A percentile compares a stretch with the other conserved stretches of the same genome.
phyloP scores from a whole-genome alignment of 345 rosid genomes.

The Aurinia saxatilis region DNA sequence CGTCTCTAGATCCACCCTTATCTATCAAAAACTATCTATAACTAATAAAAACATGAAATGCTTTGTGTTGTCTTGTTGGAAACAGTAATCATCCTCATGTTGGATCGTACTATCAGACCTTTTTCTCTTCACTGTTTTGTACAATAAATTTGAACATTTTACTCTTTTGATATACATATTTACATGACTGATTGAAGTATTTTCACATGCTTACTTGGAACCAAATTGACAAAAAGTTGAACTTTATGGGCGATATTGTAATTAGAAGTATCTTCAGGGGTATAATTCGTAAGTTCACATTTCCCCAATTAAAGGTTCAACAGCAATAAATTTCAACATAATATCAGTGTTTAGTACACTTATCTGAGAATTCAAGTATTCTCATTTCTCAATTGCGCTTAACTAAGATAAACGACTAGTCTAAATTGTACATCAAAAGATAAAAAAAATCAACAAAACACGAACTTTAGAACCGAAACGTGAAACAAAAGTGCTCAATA shows the following conservation, averaged over 20 bases:
- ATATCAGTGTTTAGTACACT: too few species aligned
- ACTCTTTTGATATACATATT: too few species aligned
- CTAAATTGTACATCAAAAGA: not conserved
- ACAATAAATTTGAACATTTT: conserved; percentile 1
- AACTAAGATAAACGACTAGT: too few species aligned
- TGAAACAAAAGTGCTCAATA: not conserved
- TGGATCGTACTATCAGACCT: not conserved
- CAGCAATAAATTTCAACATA: too few species aligned
- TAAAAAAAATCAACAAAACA: not conserved
- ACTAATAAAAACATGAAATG: conserved; percentile 1
- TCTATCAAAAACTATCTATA: not conserved
- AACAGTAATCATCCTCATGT: not conserved
- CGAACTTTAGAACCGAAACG: not conserved
- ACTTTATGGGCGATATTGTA: too few species aligned
- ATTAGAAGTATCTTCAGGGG: too few species aligned
- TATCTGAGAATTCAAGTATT: not conserved
- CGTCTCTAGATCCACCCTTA: conserved; percentile 43
- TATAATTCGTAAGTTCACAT: too few species aligned
- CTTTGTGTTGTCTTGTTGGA: not conserved
- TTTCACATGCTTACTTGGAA: too few species aligned
- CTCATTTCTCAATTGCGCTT: not conserved
- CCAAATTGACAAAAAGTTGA: too few species aligned
- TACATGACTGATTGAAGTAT: too few species aligned
- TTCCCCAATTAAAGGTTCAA: too few species aligned
- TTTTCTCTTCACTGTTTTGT: conserved; percentile 2